Conservation (phyloP, 2,329 filamentous ascomycete species). For the Paramyrothecium roridum region DNA sequence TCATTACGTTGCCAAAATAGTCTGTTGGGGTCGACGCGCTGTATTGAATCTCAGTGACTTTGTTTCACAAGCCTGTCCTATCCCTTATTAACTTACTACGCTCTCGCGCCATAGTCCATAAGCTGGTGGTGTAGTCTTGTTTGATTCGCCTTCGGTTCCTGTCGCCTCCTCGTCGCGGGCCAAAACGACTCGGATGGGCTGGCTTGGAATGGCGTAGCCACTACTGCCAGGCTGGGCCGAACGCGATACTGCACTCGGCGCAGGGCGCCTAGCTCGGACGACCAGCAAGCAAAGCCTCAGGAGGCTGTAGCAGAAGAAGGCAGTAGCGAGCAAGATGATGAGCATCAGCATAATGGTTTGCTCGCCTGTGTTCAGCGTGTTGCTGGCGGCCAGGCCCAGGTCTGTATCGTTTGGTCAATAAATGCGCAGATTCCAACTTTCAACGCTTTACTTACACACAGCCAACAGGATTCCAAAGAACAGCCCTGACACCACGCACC, state of each 20-base stretch:
- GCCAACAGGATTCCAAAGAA: slow-evolving; percentile 57
- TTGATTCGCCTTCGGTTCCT: slow-evolving; percentile 50
- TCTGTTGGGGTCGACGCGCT: slow-evolving; percentile 76
- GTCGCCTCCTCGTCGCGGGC: slow-evolving; percentile 70
- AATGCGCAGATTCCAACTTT: neutral
- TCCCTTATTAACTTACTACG: slow-evolving; percentile 56
- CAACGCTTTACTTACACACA: slow-evolving; percentile 55
- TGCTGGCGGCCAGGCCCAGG: slow-evolving; percentile 66
- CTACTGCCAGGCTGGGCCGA: slow-evolving; percentile 50
- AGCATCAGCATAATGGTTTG: slow-evolving; percentile 80
- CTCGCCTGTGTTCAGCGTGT: slow-evolving; percentile 61
- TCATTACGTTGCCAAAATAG: slow-evolving; percentile 76
- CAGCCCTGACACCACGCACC: slow-evolving; percentile 62
- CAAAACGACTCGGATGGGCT: slow-evolving; percentile 75
- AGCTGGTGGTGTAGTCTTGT: slow-evolving; percentile 68
- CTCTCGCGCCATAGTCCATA: slow-evolving; percentile 84
- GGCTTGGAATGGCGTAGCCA: slow-evolving; percentile 66
- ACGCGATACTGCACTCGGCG: slow-evolving; percentile 14
- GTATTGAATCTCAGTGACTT: slow-evolving; percentile 7
- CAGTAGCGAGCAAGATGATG: slow-evolving; percentile 67
- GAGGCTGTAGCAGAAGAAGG: slow-evolving; percentile 79
- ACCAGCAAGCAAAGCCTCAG: slow-evolving; percentile 70
- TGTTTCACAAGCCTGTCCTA: neutral
- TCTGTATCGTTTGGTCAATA: slow-evolving; percentile 44
- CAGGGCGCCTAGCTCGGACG: slow-evolving; percentile 40